Conservation (phyloP, 2,329 filamentous ascomycete genomes). For the Clonostachys rosea region DNA sequence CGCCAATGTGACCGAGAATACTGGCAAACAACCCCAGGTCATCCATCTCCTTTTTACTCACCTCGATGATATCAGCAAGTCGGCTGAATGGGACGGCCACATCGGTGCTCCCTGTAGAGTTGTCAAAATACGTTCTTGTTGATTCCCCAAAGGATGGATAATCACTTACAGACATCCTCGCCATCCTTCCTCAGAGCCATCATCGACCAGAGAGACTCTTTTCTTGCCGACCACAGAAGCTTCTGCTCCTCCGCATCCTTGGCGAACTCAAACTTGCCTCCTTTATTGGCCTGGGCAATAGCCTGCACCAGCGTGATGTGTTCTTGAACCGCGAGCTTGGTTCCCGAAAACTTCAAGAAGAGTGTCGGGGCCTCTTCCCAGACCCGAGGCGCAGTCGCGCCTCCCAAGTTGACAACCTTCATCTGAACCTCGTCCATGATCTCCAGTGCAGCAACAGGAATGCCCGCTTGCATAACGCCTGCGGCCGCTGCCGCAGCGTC, state of each 20-base stretch:
- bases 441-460: slow-evolving; percentile 75
- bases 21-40: slow-evolving; percentile 81
- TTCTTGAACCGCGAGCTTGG: slow-evolving; percentile 71
- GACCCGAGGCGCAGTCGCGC: slow-evolving; percentile 60
- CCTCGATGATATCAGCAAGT: slow-evolving; percentile 70
- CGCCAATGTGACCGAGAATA: slow-evolving; percentile 85
- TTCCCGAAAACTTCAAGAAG: slow-evolving; percentile 85
- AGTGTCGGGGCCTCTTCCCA: slow-evolving; percentile 76
- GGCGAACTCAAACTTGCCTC: slow-evolving; percentile 72
- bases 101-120: slow-evolving; percentile 64
- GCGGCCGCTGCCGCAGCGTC: slow-evolving; percentile 72
- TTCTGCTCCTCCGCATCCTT: slow-evolving; percentile 66
- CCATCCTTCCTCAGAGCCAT: slow-evolving; percentile 62
- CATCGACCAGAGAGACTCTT: slow-evolving; percentile 83
- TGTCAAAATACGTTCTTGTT: neutral
- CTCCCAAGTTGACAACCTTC: slow-evolving; percentile 73
- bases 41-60: slow-evolving; percentile 86
- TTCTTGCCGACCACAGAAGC: slow-evolving; percentile 74
- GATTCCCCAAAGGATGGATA: too few relatives aligned
- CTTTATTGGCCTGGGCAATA: slow-evolving; percentile 62
- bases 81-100: slow-evolving; percentile 77
- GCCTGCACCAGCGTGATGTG: slow-evolving; percentile 66
- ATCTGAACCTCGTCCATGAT: slow-evolving; percentile 89
- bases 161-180: slow-evolving; percentile 66
- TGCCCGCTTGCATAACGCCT: slow-evolving; percentile 68